Conservation (phyloP, 2,329 filamentous ascomycete genomes). For the Beauveria pseudobassiana region DNA sequence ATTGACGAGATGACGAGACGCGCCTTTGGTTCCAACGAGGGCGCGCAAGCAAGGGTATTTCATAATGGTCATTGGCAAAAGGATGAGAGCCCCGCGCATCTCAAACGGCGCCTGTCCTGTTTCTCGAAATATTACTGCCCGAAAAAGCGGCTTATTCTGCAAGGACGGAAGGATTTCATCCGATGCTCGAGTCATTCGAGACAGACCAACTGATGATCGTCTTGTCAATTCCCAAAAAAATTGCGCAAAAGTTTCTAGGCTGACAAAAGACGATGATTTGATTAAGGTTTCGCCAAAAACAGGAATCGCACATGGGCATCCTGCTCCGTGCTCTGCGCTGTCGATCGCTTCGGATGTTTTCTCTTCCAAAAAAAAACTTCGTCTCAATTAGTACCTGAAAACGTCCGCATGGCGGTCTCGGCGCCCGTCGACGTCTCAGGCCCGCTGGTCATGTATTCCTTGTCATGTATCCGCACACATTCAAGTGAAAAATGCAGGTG, state of each 20-base stretch:
- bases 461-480: not conserved
- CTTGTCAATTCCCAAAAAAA: not conserved
- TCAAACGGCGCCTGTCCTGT: not conserved
- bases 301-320: not conserved
- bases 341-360: not conserved
- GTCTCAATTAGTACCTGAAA: not conserved
- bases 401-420: not conserved
- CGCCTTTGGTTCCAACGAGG: not conserved
- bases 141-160: not conserved
- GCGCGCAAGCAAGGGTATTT: not conserved
- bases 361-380: not conserved
- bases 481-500: not conserved
- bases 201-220: not conserved
- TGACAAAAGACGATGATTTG: too few relatives aligned
- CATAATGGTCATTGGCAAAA: not conserved
- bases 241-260: too few relatives aligned
- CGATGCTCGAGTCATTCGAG: not conserved
- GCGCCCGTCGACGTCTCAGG: not conserved
- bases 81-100: not conserved
- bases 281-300: too few relatives aligned
- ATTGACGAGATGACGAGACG: not conserved
- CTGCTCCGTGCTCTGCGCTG: not conserved
- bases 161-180: not conserved
- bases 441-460: too few relatives aligned
- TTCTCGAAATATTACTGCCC: not conserved